A percentile compares a stretch with the other conserved stretches of the same genome.
Evolutionary conservation across 2,329 filamentous ascomycete species (phyloP).

Genomic region (Cladosporium austrohemisphaericum): DNA sequence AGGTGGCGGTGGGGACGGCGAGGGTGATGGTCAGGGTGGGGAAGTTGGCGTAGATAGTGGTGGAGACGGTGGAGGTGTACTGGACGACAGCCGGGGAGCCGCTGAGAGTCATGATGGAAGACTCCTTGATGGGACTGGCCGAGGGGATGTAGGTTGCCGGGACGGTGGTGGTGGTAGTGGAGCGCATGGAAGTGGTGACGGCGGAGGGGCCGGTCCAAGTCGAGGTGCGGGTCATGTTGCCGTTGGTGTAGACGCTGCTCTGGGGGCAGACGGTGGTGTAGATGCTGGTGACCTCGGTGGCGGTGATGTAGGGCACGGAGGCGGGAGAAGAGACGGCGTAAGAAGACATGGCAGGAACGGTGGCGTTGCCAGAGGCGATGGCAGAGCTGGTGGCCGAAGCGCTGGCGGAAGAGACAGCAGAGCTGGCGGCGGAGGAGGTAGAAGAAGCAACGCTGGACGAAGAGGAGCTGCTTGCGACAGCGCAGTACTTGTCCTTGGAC

Average conservation of each 20-base stretch:
- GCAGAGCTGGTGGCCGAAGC: background rate
- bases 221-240: conserved; percentile 13
- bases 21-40: conserved; percentile 9
- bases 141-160: conserved; percentile 12
- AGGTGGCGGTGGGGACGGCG: conserved; percentile 6
- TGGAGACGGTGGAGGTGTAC: conserved; percentile 11
- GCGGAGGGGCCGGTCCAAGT: conserved; percentile 11
- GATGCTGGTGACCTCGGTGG: conserved; percentile 16
- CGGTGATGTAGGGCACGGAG: conserved; percentile 15
- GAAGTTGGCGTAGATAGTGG: conserved; percentile 15
- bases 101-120: conserved; percentile 15
- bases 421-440: background rate
- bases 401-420: background rate
- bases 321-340: conserved; percentile 17
- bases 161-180: conserved; percentile 6
- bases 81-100: conserved; percentile 12
- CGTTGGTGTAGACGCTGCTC: conserved; percentile 9
- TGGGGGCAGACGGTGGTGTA: conserved; percentile 18
- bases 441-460: background rate
- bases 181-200: conserved; percentile 10
- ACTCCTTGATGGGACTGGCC: conserved; percentile 1
- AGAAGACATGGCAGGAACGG: background rate
- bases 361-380: background rate
- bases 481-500: conserved; percentile 8
- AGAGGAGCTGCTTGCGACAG: conserved; percentile 7